Base-by-base conservation (phyloP, 345 rosid genomes). In the Rhodamnia rubescens region DNA sequence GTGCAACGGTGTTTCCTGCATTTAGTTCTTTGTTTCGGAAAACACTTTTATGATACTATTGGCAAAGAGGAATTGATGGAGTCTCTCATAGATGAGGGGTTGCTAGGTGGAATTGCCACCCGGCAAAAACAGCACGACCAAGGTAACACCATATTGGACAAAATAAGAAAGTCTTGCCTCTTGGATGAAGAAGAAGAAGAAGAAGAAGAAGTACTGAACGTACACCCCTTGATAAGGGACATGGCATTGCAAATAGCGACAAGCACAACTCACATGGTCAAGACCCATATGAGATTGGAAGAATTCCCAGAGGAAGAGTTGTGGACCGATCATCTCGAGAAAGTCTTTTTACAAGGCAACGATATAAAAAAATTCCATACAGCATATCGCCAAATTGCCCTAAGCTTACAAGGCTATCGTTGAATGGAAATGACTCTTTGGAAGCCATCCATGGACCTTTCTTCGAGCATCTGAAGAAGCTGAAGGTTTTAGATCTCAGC, bases 1-100 rank as follows among this genome's bases (percentile, higher is more conserved):
- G 9, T 88, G 16, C 87, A 88, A 7, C 87, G 84, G 0, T 90
- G 92, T 55, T 85, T 91, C 81, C 27, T 89, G 15, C 82, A 78
- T 64, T 84, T 85, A 32, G 85, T 87, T 8, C 51, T 91, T 0
- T 89, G 81, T 59, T 56, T 10, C 24, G 59, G 6, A 56, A 0
- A 22, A 40, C 4, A 40, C 3, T 40, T 40, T 40, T 40, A 2
- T 40, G 42, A 40, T 2, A 40, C 42, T 40, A 40, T n/a, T n/a
- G n/a, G 5, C 42, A 5, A 40, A 40, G 5, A 40, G 3, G 85
- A 84, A 20, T 51, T 90, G 82, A 82, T 90, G 12, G 57, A 55
- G 5, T 83, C 80, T 61, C 69, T 74, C 74, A 85, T 89, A n/a
- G 82, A 15, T 8, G 90, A 87, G 64, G 92, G 84, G 5, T 21